Evolutionary conservation across 2,329 filamentous ascomycete genomes (phyloP), one percentile per base, ranked within the genome.

Genomic region (Penicillium sp.): DNA sequence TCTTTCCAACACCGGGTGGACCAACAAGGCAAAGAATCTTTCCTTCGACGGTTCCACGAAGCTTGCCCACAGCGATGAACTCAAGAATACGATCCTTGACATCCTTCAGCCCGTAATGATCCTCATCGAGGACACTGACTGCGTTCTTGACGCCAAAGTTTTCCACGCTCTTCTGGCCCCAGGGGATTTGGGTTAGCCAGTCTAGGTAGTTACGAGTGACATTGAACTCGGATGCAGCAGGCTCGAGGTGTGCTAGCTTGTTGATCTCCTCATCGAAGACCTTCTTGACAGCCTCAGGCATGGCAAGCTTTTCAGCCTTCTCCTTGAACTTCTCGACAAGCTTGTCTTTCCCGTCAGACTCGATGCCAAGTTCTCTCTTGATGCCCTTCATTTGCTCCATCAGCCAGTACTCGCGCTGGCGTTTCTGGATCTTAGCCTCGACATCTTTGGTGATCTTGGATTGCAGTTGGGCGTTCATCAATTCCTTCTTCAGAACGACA

Each of bases 321-420:
- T 97, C 93, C 77, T 91, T 94, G 81, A 99, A 99, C 74, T 90
- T 96, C 75, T 97, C 94, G 1, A 99, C 90, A 13, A 99, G 82
- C 78, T 97, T 97, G 71, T 99, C 94, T 77, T 97, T 99, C 63
- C 95, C 94, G 71, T 99, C 94, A 6, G 91, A 96, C 74, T 99
- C 95, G 53, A 99, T 91, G 23, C 95, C 94, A 49, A 99, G 85
- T 76, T 99, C 94, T 58, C 94, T 86, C 58, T 91, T 89, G 71
- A 99, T 99, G 27, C 93, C 94, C 81, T 97, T 97, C 93, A 99
- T 96, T 75, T 99, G 95, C 77, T 99, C 94, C 91, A 96, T 95
- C 47, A 99, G 81, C 90, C 92, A 97, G 78, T 97, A 99, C 73
- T 99, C 94, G 52, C 94, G 87, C 74, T 99, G 94, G 31, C 93